These are phyloP conservation scores for Brasenia schreberi DNA, from an alignment of 164 flowering plant species.

Conservation along the genomic window DNA sequence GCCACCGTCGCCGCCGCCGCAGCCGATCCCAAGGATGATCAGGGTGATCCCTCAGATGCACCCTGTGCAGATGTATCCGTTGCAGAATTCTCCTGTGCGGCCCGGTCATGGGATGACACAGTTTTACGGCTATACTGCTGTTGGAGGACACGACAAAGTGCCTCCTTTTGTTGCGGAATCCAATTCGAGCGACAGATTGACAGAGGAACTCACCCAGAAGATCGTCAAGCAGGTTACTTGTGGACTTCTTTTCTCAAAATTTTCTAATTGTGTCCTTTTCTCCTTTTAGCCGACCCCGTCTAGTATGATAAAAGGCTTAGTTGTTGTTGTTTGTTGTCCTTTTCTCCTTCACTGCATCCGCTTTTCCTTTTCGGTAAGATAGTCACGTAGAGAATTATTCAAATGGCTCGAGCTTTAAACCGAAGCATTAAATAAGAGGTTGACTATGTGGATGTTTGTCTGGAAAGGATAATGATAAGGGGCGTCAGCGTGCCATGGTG, in stretches of 20 bases:
- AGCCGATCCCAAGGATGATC: slow-evolving; percentile 14
- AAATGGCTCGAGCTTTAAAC: too few species aligned
- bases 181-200: slow-evolving; percentile 16
- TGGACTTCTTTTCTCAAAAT: neutral
- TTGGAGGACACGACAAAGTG: slow-evolving; percentile 17
- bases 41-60: slow-evolving; percentile 3
- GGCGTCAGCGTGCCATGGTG: too few species aligned
- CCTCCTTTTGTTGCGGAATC: neutral
- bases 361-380: too few species aligned
- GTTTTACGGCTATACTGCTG: neutral
- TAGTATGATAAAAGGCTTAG: too few species aligned
- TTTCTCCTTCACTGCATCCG: too few species aligned
- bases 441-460: too few species aligned
- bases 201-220: slow-evolving; percentile 47
- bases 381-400: too few species aligned
- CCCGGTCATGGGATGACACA: neutral
- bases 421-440: too few species aligned
- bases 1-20: slow-evolving; percentile 13
- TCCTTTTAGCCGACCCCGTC: too few species aligned
- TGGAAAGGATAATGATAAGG: too few species aligned
- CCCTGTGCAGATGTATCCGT: slow-evolving; percentile 21
- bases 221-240: slow-evolving; percentile 54
- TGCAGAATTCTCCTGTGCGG: slow-evolving; percentile 22
- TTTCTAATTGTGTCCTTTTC: neutral
- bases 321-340: neutral